These are phyloP conservation scores for Phytophthora fragariae DNA, from an alignment of 352 stramenopile genomes.

Conservation along the genomic window DNA sequence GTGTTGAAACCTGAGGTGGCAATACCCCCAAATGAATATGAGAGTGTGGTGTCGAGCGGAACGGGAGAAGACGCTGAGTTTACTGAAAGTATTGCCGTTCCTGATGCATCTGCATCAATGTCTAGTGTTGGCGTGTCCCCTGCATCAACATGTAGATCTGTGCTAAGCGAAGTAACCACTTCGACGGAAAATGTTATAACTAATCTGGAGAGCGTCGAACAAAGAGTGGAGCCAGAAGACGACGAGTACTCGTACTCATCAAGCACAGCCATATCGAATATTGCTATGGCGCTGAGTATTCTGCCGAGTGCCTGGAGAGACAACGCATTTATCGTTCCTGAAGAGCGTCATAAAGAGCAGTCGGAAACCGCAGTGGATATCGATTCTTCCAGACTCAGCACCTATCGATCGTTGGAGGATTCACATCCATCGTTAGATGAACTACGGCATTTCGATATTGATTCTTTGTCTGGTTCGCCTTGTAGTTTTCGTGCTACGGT, in stretches of 20 bases:
- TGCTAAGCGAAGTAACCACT: constrained; percentile 5
- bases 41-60: background rate
- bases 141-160: background rate
- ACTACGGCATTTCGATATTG: background rate
- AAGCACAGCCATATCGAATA: constrained; percentile 26
- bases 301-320: constrained; percentile 27
- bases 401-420: constrained; percentile 17
- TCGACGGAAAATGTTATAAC: constrained; percentile 5
- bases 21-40: constrained; percentile 7
- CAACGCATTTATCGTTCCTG: constrained; percentile 6
- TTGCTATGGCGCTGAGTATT: constrained; percentile 41
- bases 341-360: background rate
- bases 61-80: background rate
- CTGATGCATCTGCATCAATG: background rate
- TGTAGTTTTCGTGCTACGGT: background rate
- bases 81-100: background rate
- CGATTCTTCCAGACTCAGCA: constrained; percentile 9
- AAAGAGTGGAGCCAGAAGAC: constrained; percentile 21
- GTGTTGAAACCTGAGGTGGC: constrained; percentile 6
- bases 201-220: constrained; percentile 14
- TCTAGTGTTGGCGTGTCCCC: background rate
- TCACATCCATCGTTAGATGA: background rate
- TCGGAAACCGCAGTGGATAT: background rate
- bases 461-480: background rate
- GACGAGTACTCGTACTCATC: constrained; percentile 42